Percentiles rank a stretch among this genome's conserved stretches.
phyloP scores from a whole-genome alignment of 2,329 filamentous ascomycete genomes.

The Ophiocordyceps camponoti-saundersi region DNA sequence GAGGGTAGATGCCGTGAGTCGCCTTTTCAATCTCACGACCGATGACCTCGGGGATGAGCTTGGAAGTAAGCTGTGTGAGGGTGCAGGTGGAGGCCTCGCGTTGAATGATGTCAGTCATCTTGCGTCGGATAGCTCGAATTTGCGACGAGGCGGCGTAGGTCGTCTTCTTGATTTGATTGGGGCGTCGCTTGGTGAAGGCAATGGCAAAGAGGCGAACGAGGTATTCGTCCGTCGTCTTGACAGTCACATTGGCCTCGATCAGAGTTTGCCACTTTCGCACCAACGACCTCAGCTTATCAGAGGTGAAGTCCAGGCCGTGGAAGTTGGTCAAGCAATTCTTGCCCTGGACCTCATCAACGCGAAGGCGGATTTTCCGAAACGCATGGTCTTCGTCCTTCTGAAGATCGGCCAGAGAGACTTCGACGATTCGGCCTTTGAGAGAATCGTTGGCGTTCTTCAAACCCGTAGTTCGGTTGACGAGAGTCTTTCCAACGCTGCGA shows the following conservation, averaged over 20 bases:
- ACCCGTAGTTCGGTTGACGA: conserved; percentile 98
- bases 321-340: conserved; percentile 99
- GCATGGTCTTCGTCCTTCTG: conserved; percentile 99
- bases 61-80: conserved; percentile 88
- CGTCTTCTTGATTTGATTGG: conserved; percentile 99
- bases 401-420: conserved; percentile 95
- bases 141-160: conserved; percentile 95
- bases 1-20: conserved; percentile 97
- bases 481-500: conserved; percentile 91
- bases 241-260: conserved; percentile 98
- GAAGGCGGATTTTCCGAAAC: conserved; percentile 99
- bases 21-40: conserved; percentile 99
- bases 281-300: conserved; percentile 97
- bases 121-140: conserved; percentile 95
- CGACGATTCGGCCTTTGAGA: conserved; percentile 95
- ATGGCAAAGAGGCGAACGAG: conserved; percentile 98
- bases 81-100: conserved; percentile 91
- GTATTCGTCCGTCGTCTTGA: conserved; percentile 99
- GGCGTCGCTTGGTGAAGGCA: conserved; percentile 96
- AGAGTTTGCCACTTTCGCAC: conserved; percentile 99
- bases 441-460: conserved; percentile 99
- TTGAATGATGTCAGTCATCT: conserved; percentile 99
- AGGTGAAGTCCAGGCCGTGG: conserved; percentile 99
- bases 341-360: conserved; percentile 97
- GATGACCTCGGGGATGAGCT: conserved; percentile 98